A percentile compares a stretch with the other conserved stretches of the same genome.
phyloP scores from a whole-genome alignment of 2,329 filamentous ascomycete genomes.

The Aspergillus transmontanensis region DNA sequence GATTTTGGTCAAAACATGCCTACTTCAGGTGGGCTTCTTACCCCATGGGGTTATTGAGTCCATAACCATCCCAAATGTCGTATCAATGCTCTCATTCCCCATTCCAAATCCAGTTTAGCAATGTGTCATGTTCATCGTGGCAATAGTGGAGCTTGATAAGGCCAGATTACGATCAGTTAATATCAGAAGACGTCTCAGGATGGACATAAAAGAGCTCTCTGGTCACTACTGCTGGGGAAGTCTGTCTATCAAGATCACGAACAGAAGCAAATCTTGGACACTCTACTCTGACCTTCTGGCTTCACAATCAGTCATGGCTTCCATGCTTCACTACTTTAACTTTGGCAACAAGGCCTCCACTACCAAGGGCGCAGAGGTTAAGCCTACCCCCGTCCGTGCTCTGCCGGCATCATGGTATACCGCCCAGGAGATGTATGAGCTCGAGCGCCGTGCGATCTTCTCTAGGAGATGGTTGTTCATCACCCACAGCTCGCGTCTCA shows the following conservation, averaged over 20 bases:
- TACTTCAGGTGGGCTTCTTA: neutral
- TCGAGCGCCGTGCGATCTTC: slow-evolving; percentile 57
- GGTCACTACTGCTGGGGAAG: neutral
- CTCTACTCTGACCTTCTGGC: neutral
- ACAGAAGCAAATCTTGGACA: neutral
- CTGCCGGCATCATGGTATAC: slow-evolving; percentile 53
- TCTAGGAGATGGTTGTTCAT: slow-evolving; percentile 50
- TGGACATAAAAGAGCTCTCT: neutral
- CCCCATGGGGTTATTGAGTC: slow-evolving; percentile 1
- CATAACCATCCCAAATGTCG: neutral
- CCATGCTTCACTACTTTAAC: neutral
- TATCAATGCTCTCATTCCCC: neutral
- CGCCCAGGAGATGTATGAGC: slow-evolving; percentile 47
- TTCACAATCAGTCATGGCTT: neutral
- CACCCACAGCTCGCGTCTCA: slow-evolving; percentile 47
- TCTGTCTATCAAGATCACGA: neutral
- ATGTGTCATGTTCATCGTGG: neutral
- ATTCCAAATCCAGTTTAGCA: neutral
- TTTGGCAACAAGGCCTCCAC: neutral
- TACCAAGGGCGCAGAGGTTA: neutral
- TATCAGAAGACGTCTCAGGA: neutral
- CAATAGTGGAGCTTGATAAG: neutral
- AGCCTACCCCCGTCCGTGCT: slow-evolving; percentile 26
- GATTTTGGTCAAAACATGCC: neutral
- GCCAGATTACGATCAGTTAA: neutral